A percentile compares a stretch with the other conserved stretches of the same genome.
Evolutionary conservation across 1,284 basidiomycete genomes (phyloP).

Genomic region (Rhodotorula sp.): DNA sequence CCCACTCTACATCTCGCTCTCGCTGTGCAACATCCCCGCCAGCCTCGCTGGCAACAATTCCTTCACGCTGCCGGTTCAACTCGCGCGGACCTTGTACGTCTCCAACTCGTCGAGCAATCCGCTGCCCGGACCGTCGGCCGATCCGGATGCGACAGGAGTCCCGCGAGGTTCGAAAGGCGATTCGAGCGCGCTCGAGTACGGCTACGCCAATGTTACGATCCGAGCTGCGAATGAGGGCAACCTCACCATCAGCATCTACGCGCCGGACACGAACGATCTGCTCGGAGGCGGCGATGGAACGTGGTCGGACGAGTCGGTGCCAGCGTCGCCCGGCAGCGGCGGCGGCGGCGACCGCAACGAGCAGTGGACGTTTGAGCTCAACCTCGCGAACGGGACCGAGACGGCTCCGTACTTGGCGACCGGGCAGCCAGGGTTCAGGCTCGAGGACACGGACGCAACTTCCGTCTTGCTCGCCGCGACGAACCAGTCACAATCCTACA

Average conservation of each 20-base stretch:
- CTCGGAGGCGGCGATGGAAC: background rate
- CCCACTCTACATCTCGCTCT: conserved; percentile 28
- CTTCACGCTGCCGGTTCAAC: background rate
- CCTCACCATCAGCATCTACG: conserved; percentile 18
- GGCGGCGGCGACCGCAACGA: background rate
- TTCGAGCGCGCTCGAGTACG: conserved; percentile 11
- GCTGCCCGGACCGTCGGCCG: conserved; percentile 9
- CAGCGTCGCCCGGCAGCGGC: background rate
- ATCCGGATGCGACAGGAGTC: background rate
- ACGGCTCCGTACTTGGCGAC: conserved; percentile 14
- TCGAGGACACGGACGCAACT: conserved; percentile 47
- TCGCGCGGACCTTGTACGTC: conserved; percentile 32
- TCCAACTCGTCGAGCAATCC: conserved; percentile 18
- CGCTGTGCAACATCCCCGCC: conserved; percentile 25
- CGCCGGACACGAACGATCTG: conserved; percentile 2
- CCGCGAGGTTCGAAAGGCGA: conserved; percentile 3
- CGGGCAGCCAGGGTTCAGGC: conserved; percentile 24
- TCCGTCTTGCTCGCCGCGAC: conserved; percentile 46
- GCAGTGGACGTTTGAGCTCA: conserved; percentile 39
- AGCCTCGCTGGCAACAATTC: background rate
- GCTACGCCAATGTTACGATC: conserved; percentile 34
- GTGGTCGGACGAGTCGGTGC: background rate
- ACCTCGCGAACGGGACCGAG: conserved; percentile 18
- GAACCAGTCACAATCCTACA: conserved; percentile 34
- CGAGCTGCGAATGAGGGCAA: background rate